Evolutionary conservation across 805 yeast genomes (phyloP).

Genomic region (Blastobotrys peoriensis): DNA sequence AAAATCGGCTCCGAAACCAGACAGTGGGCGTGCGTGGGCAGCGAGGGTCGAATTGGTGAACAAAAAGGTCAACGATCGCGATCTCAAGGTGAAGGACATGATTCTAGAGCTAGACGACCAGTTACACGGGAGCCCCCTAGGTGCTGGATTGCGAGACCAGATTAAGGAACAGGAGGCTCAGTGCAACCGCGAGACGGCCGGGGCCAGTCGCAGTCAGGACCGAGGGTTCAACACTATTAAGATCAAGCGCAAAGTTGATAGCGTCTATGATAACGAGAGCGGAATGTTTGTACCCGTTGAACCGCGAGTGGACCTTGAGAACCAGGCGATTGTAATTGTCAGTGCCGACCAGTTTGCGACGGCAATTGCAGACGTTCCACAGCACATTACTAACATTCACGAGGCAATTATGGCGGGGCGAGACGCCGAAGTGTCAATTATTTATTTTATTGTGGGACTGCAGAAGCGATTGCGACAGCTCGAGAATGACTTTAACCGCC

Average conservation of each 20-base stretch:
- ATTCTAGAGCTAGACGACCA: constrained; percentile 7
- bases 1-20: too few species aligned
- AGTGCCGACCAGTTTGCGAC: background rate
- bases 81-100: constrained; percentile 9
- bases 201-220: constrained; percentile 1
- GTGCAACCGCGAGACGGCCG: constrained; percentile 4
- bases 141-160: background rate
- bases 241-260: constrained; percentile 12
- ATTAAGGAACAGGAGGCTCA: background rate
- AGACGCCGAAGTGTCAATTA: background rate
- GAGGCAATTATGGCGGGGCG: background rate
- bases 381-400: constrained; percentile 2
- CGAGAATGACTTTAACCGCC: constrained; percentile 8
- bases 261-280: constrained; percentile 15
- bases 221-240: constrained; percentile 6
- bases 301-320: constrained; percentile 7
- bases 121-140: background rate
- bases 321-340: constrained; percentile 5
- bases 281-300: constrained; percentile 17
- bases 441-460: constrained; percentile 18
- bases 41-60: background rate
- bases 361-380: background rate
- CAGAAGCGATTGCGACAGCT: constrained; percentile 5
- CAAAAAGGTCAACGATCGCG: background rate
- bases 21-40: background rate